Conservation (phyloP, 2,329 filamentous ascomycete species). For the Raffaelea albimanens region DNA sequence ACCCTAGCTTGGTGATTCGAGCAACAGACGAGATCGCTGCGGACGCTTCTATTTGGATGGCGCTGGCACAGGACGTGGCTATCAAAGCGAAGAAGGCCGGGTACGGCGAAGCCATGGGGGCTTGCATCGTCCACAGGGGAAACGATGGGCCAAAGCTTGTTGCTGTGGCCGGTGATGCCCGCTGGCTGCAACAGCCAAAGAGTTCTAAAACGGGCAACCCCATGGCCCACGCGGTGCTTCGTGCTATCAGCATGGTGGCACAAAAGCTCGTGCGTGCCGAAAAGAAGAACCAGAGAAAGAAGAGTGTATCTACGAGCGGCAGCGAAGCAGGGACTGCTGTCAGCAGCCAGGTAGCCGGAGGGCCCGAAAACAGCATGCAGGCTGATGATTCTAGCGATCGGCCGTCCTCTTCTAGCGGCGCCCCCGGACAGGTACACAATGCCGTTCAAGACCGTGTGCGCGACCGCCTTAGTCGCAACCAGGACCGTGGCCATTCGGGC, state of each 20-base stretch:
- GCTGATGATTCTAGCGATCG: neutral
- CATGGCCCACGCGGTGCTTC: conserved; percentile 68
- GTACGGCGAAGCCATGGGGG: conserved; percentile 61
- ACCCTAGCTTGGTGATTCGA: conserved; percentile 63
- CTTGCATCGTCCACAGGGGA: conserved; percentile 62
- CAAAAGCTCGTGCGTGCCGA: conserved; percentile 53
- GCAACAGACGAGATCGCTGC: conserved; percentile 59
- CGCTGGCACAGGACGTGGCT: conserved; percentile 55
- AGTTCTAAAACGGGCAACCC: conserved; percentile 52
- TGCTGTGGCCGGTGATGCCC: conserved; percentile 67
- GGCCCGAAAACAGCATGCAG: neutral
- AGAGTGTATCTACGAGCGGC: neutral
- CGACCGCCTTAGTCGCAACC: conserved; percentile 13
- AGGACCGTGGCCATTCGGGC: conserved; percentile 13
- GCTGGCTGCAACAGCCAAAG: conserved; percentile 49
- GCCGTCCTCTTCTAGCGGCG: too few species aligned
- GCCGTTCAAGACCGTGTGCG: conserved; percentile 13
- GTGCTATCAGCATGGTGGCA: conserved; percentile 76
- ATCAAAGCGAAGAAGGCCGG: conserved; percentile 45
- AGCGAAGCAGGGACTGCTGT: neutral
- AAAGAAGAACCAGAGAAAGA: conserved; percentile 22
- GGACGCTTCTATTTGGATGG: conserved; percentile 58
- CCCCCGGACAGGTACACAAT: conserved; percentile 9
- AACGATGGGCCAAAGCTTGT: conserved; percentile 45
- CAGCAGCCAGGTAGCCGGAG: conserved; percentile 7